phyloP scores from a whole-genome alignment of 2,329 filamentous ascomycete genomes.

The Venturiaceae sp. region DNA sequence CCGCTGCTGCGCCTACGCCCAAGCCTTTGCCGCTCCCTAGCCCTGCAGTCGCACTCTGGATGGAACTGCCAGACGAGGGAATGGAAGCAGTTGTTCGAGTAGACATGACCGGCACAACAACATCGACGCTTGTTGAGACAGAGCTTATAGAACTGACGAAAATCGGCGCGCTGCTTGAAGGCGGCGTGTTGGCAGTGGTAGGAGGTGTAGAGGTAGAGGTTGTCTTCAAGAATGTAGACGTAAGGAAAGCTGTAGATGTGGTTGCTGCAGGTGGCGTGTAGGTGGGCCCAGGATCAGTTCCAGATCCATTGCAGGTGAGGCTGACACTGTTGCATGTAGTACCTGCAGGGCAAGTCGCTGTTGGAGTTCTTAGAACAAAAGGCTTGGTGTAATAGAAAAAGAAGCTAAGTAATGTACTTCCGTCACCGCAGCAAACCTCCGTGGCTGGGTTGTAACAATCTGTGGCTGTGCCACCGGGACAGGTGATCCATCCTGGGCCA shows the following conservation, averaged over 20 bases:
- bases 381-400: not conserved
- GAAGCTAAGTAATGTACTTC: not conserved
- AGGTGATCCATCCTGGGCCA: not conserved
- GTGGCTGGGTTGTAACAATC: not conserved
- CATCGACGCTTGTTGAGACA: no score
- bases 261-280: not conserved
- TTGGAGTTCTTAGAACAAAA: not conserved
- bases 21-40: no score
- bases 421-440: not conserved
- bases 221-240: not conserved
- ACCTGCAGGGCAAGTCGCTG: not conserved
- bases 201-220: no score
- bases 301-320: not conserved
- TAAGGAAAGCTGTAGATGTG: not conserved
- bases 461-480: not conserved
- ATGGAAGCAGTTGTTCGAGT: no score
- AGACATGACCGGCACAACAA: no score
- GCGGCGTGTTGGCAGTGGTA: no score
- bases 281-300: not conserved
- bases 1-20: no score
- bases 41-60: no score
- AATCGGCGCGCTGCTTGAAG: no score
- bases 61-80: no score
- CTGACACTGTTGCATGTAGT: not conserved
- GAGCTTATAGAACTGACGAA: no score